Conservation (phyloP, 345 rosid species). For the Populus pruinosa region DNA sequence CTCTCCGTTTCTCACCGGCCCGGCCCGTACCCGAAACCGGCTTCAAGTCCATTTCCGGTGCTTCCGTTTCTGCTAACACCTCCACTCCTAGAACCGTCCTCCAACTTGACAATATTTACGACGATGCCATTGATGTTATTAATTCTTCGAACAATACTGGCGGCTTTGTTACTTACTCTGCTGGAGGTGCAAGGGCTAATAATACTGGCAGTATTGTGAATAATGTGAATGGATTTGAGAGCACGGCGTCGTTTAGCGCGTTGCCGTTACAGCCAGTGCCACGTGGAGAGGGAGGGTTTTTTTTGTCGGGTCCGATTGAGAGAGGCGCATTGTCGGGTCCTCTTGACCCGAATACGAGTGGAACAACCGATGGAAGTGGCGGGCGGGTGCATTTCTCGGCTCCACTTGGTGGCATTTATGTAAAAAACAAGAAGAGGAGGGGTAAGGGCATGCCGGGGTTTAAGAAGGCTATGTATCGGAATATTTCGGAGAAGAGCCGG, state of each 20-base stretch:
- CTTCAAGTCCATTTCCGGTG: slow-evolving; percentile 87
- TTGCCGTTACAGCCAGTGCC: slow-evolving; percentile 84
- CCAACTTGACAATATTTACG: slow-evolving; percentile 66
- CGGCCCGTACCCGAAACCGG: slow-evolving; percentile 55
- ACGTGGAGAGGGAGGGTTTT: slow-evolving; percentile 64
- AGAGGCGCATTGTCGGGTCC: slow-evolving; percentile 85
- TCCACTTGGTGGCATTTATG: slow-evolving; percentile 68
- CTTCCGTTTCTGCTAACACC: slow-evolving; percentile 81
- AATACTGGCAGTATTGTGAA: slow-evolving; percentile 42
- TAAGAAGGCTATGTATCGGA: slow-evolving; percentile 50
- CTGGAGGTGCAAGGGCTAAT: slow-evolving; percentile 42
- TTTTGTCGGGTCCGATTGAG: slow-evolving; percentile 91
- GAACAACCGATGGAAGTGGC: slow-evolving; percentile 31
- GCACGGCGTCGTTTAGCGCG: slow-evolving; percentile 82
- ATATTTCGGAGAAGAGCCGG: slow-evolving; percentile 70
- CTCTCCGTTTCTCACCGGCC: slow-evolving; percentile 84
- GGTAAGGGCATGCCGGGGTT: slow-evolving; percentile 59
- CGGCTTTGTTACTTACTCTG: slow-evolving; percentile 10
- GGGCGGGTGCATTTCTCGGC: slow-evolving; percentile 77
- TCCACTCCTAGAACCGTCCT: slow-evolving; percentile 78
- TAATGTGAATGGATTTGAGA: slow-evolving; percentile 71
- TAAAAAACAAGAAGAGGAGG: slow-evolving; percentile 50
- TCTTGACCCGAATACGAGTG: slow-evolving; percentile 48
- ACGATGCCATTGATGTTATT: slow-evolving; percentile 61
- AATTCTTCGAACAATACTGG: slow-evolving; percentile 14